Evolutionary conservation across 2,329 filamentous ascomycete genomes (phyloP).

Genomic region (Cryphonectria nitschkei): DNA sequence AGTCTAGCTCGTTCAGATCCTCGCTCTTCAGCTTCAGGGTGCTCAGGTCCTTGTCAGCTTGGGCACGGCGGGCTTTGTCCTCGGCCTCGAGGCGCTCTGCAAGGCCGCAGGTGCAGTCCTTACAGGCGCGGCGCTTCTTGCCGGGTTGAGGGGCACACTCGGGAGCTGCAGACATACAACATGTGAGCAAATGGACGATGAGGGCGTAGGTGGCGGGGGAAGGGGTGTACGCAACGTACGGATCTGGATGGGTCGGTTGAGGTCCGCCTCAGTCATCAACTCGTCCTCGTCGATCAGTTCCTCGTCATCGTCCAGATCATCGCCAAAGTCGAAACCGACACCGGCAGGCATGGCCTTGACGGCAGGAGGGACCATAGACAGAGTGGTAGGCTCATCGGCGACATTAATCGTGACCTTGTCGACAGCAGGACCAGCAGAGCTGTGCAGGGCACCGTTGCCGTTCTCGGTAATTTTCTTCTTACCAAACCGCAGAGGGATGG

Average conservation of each 20-base stretch:
- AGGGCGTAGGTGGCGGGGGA: conserved; percentile 8
- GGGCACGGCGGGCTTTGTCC: conserved; percentile 55
- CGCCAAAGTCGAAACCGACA: conserved; percentile 68
- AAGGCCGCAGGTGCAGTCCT: conserved; percentile 96
- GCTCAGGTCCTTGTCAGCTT: conserved; percentile 39
- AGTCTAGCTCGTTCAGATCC: conserved; percentile 89
- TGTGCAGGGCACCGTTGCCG: conserved; percentile 28
- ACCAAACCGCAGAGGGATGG: conserved; percentile 66
- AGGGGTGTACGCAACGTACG: conserved; percentile 61
- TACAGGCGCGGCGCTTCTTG: conserved; percentile 91
- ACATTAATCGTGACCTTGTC: conserved; percentile 38
- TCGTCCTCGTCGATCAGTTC: conserved; percentile 91
- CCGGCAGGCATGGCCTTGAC: conserved; percentile 51
- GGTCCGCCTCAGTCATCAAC: conserved; percentile 82
- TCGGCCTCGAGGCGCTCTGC: conserved; percentile 85
- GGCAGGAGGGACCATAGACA: conserved; percentile 42
- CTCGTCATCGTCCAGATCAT: conserved; percentile 67
- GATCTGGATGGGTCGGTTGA: conserved; percentile 74
- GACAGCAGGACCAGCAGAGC: conserved; percentile 40
- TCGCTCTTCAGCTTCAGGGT: conserved; percentile 72
- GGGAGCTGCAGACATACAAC: conserved; percentile 55
- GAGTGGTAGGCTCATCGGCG: conserved; percentile 43
- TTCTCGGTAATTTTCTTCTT: conserved; percentile 58
- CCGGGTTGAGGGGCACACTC: conserved; percentile 87
- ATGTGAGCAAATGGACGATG: conserved; percentile 33